phyloP scores from a whole-genome alignment of 1,139 yeast species.

The Zygotorulaspora mrakii region DNA sequence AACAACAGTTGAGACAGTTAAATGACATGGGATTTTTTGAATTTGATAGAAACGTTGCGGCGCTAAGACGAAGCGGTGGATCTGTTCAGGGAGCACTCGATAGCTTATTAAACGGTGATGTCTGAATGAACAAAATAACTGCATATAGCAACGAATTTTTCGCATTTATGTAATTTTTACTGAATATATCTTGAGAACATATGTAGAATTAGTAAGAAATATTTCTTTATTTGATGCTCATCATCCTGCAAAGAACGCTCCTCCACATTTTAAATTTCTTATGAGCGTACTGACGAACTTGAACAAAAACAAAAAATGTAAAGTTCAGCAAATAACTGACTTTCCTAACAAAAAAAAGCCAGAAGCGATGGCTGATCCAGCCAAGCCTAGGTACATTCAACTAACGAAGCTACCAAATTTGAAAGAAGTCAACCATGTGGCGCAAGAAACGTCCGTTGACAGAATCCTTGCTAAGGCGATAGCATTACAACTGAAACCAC shows the following conservation, averaged over 20 bases:
- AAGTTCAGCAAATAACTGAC: slow-evolving; percentile 1
- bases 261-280: not conserved
- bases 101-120: slow-evolving; percentile 61
- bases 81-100: slow-evolving; percentile 96
- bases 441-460: slow-evolving; percentile 16
- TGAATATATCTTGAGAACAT: too few relatives aligned
- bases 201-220: too few relatives aligned
- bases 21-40: slow-evolving; percentile 96
- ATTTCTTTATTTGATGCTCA: too few relatives aligned
- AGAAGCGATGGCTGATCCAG: slow-evolving; percentile 4
- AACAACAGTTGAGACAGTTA: slow-evolving; percentile 82
- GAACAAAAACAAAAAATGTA: not conserved
- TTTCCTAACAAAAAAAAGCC: too few relatives aligned
- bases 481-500: slow-evolving; percentile 40
- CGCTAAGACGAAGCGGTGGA: slow-evolving; percentile 92
- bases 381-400: slow-evolving; percentile 15
- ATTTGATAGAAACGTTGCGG: slow-evolving; percentile 86
- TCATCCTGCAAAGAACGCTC: too few relatives aligned
- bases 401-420: slow-evolving; percentile 26
- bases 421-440: slow-evolving; percentile 18
- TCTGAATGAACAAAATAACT: slow-evolving; percentile 15
- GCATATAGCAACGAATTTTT: not conserved
- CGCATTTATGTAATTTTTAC: not conserved
- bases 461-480: slow-evolving; percentile 30
- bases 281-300: not conserved